Evolutionary conservation across 768 basidiomycete species (phyloP), one percentile per base, ranked within the genome.

Genomic region (Holtermannia corniformis): DNA sequence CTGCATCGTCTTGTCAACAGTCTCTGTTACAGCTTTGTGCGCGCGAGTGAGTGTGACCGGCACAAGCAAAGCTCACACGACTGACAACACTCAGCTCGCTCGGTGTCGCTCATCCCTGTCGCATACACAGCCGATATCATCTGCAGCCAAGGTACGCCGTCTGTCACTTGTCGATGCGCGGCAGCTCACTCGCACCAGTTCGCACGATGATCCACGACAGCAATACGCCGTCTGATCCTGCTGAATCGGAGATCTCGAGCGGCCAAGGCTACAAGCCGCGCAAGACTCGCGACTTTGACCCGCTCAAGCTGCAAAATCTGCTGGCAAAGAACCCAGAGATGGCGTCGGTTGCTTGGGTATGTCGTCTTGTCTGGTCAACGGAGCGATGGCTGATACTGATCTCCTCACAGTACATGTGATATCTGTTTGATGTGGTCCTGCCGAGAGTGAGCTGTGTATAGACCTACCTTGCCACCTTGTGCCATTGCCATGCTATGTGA

Each of bases 31-130:
- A 54, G 54, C 10, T 65, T 56, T 51, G 59, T 59, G 12, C 50
- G 64, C 22, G 64, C 64, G 7, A 62, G 59, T 7, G 47, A 59
- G 45, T 60, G 61, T 11, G 61, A 61, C 24, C 59, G 55, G 2
- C 54, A 59, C 32, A 56, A 58, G 26, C 51, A 41, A 13, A 32
- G 44, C n/a, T 48, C 50, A 11, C 42, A 52, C 41, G n/a, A n/a
- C n/a, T n/a, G n/a, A n/a, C n/a, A n/a, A n/a, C n/a, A n/a, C n/a
- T n/a, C 32, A 48, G 20, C 42, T 44, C 11, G 50, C 24, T 25
- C 45, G 20, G 19, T 14, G 11, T n/a, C 2, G 14, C 47, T 47
- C 40, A 20, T 32, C 12, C 20, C 10, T 20, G 3, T 14, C 5
- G 21, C 46, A 56, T 54, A 47, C 59, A 20, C 51, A 60, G 26